Evolutionary conservation across 2,329 filamentous ascomycete genomes (phyloP), one percentile per base, ranked within the genome.

Genomic region (Ceratocystis cacaofunesta): DNA sequence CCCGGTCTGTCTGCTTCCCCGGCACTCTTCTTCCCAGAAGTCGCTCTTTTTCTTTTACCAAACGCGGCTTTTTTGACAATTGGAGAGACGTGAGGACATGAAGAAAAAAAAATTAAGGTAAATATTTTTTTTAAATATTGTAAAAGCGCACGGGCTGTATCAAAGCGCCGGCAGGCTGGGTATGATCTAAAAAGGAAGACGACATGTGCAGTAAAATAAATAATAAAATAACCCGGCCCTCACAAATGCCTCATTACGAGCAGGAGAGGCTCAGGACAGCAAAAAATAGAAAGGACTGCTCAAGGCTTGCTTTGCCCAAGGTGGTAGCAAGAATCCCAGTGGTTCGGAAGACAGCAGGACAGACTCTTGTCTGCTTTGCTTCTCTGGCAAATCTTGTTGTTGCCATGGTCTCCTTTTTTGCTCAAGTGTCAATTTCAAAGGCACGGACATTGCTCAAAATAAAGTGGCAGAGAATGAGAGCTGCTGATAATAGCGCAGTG

Each of bases 291-390:
- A 32, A 10, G 22, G 48, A 8, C n/a, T 32, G 25, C 28, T 10
- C 52, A 57, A 50, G n/a, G n/a, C 17, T 28, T 57, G 25, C 8
- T 41, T 57, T 57, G 30, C 22, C 22, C 25, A 30, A 57, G 25
- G 52, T 57, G 25, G 52, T 57, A 57, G 30, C 28, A 57, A 57
- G 52, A 57, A 57, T 57, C 52, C 52, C 52, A 30, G 10, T 57
- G 52, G 52, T 17, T 32, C 5, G 52, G 25, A 57, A 30, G 22
- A 57, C 52, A 25, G 48, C n/a, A 57, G 17, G 30, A 32, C 52
- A 32, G 30, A n/a, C n/a, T 15, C 22, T 57, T 22, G 50, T 25
- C 30, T 32, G 30, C 30, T 32, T 2, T 32, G 30, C 30, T 32
- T 6, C 30, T 32, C 30, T 32, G 0, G 1, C 30, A 32, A 32